A percentile compares a stretch with the other conserved stretches of the same genome.
Conservation (phyloP, 2,329 filamentous ascomycete species). For the Curvularia verruculosa region DNA sequence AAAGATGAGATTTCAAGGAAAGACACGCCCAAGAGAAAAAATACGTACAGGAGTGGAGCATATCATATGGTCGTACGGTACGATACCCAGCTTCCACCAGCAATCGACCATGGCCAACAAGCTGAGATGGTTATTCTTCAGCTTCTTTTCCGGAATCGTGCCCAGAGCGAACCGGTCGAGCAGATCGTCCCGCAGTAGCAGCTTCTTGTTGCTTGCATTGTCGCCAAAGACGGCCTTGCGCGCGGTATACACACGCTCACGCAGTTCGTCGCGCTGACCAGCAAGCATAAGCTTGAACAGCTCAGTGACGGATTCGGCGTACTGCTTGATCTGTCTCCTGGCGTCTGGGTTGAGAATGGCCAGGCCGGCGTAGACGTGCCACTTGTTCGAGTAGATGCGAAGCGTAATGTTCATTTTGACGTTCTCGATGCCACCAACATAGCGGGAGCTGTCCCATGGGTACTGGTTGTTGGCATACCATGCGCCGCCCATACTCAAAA, state of each 20-base stretch:
- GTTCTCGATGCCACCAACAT: conserved; percentile 96
- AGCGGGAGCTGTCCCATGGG: conserved; percentile 95
- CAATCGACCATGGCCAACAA: conserved; percentile 97
- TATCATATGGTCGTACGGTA: conserved; percentile 99
- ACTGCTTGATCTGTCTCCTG: conserved; percentile 90
- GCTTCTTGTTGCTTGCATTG: conserved; percentile 64
- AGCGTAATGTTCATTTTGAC: conserved; percentile 98
- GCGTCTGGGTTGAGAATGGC: conserved; percentile 96
- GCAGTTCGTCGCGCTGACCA: conserved; percentile 77
- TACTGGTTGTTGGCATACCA: conserved; percentile 97
- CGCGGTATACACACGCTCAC: conserved; percentile 76
- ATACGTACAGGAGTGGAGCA: conserved; percentile 84
- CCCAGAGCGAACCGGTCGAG: conserved; percentile 89
- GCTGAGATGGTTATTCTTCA: conserved; percentile 92
- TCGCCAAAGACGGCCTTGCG: conserved; percentile 70
- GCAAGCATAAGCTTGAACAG: conserved; percentile 97
- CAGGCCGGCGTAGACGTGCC: conserved; percentile 98
- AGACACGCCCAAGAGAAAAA: too few species aligned
- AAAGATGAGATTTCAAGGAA: too few species aligned
- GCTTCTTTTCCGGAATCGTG: conserved; percentile 67
- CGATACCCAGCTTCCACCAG: conserved; percentile 91
- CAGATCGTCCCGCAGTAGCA: conserved; percentile 79
- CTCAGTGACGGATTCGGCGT: conserved; percentile 88
- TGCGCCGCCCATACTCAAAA: conserved; percentile 93
- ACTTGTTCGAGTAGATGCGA: conserved; percentile 97